A percentile compares a stretch with the other conserved stretches of the same genome.
phyloP scores from a whole-genome alignment of 768 basidiomycete species.

The Pisolithus orientalis region DNA sequence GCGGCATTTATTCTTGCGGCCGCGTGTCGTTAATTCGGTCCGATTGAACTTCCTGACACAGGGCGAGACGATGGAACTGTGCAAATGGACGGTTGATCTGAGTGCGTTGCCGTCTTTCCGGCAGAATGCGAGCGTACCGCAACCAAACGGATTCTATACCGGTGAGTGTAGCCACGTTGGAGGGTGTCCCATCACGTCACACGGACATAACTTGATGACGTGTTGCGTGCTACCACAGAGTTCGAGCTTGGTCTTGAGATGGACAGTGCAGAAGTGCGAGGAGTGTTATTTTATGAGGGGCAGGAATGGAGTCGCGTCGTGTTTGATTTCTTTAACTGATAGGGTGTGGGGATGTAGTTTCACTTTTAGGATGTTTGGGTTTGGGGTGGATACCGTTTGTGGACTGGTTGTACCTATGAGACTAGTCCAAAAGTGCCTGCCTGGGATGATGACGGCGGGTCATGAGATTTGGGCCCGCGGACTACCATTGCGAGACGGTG shows the following conservation, averaged over 20 bases:
- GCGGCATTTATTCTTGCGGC: not conserved
- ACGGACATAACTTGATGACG: not conserved
- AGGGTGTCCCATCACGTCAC: conserved; percentile 1
- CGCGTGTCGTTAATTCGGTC: not conserved
- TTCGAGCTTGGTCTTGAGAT: conserved; percentile 81
- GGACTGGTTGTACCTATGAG: not conserved
- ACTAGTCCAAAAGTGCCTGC: not conserved
- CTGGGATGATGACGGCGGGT: not conserved
- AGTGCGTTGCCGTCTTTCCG: conserved; percentile 73
- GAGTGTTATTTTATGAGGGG: conserved; percentile 66
- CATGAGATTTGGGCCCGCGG: not conserved
- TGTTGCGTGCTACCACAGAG: conserved; percentile 35
- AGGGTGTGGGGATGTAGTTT: not conserved
- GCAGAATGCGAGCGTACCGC: conserved; percentile 54
- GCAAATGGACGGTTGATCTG: conserved; percentile 86
- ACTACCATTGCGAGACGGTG: no score
- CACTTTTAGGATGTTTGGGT: not conserved
- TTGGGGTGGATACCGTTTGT: not conserved
- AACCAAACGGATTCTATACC: conserved; percentile 68
- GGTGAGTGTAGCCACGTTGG: conserved; percentile 37
- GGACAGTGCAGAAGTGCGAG: conserved; percentile 83
- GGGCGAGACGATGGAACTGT: conserved; percentile 68
- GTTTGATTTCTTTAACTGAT: conserved; percentile 44
- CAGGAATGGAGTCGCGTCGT: conserved; percentile 78
- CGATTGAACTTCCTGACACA: conserved; percentile 17